Evolutionary conservation across 2,329 filamentous ascomycete genomes (phyloP).

Genomic region (Cladophialophora chaetospira): DNA sequence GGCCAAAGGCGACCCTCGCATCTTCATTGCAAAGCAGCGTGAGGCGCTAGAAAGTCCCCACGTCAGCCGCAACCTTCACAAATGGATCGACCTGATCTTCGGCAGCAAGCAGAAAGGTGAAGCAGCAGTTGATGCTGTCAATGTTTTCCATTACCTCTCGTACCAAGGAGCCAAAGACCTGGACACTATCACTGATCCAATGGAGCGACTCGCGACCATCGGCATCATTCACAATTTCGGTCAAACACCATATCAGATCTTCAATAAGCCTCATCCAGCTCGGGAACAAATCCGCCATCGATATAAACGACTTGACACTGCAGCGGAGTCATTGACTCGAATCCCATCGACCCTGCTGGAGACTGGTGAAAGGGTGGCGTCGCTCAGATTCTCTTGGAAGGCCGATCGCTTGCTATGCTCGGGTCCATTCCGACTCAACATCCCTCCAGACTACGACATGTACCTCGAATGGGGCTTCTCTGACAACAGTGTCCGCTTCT

Average conservation of each 20-base stretch:
- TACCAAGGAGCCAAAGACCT: conserved; percentile 93
- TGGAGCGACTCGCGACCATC: conserved; percentile 84
- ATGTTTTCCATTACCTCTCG: conserved; percentile 94
- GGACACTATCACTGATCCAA: conserved; percentile 84
- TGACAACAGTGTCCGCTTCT: conserved; percentile 91
- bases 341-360: conserved; percentile 69
- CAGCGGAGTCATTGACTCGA: conserved; percentile 73
- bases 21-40: conserved; percentile 94
- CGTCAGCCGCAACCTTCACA: conserved; percentile 83
- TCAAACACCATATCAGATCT: conserved; percentile 94
- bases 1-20: conserved; percentile 93
- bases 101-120: conserved; percentile 93
- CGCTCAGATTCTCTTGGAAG: conserved; percentile 75
- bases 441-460: conserved; percentile 83
- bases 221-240: conserved; percentile 98
- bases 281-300: conserved; percentile 69
- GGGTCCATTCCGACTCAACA: conserved; percentile 80
- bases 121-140: conserved; percentile 84
- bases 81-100: conserved; percentile 96
- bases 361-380: conserved; percentile 76
- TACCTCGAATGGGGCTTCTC: conserved; percentile 96
- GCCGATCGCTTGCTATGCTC: conserved; percentile 81
- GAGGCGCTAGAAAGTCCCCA: conserved; percentile 92
- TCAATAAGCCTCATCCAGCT: conserved; percentile 75
- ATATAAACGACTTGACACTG: conserved; percentile 72